phyloP scores from a whole-genome alignment of 345 rosid species.

The rapeseed (Brassica napus) region DNA sequence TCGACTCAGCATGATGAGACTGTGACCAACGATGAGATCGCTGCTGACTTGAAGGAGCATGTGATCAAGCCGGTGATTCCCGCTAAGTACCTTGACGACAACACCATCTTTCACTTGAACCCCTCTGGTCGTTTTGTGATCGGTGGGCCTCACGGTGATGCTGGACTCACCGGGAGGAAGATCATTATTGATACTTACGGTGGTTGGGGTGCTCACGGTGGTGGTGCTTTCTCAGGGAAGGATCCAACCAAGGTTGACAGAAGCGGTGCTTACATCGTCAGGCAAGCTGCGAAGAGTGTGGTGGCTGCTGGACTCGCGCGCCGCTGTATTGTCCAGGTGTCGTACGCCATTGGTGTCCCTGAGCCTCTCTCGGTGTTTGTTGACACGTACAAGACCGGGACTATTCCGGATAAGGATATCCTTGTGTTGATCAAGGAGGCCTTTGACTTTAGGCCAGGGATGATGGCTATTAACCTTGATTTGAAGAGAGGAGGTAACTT shows the following conservation, averaged over 20 bases:
- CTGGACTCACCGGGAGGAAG: conserved; percentile 83
- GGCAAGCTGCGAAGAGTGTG: conserved; percentile 80
- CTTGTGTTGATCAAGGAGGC: conserved; percentile 57
- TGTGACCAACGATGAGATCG: conserved; percentile 71
- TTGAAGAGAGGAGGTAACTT: conserved; percentile 69
- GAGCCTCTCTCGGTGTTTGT: conserved; percentile 71
- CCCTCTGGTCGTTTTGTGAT: conserved; percentile 84
- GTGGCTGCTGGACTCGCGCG: conserved; percentile 78
- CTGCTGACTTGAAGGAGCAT: conserved; percentile 65
- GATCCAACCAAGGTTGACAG: conserved; percentile 84
- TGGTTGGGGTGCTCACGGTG: conserved; percentile 81
- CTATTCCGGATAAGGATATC: conserved; percentile 58
- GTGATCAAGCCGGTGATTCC: conserved; percentile 79
- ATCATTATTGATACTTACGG: conserved; percentile 78
- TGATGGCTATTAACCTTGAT: conserved; percentile 77
- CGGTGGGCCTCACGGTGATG: conserved; percentile 87
- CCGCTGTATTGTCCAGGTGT: conserved; percentile 72
- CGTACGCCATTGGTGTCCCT: conserved; percentile 77
- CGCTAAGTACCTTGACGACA: conserved; percentile 66
- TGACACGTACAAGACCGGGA: conserved; percentile 61
- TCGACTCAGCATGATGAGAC: conserved; percentile 83
- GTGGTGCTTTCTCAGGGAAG: conserved; percentile 78
- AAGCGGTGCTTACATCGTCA: conserved; percentile 73
- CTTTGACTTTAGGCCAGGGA: conserved; percentile 78
- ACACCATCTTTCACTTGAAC: conserved; percentile 77